Conservation (phyloP, 345 rosid species). For the Microthlaspi erraticum region DNA sequence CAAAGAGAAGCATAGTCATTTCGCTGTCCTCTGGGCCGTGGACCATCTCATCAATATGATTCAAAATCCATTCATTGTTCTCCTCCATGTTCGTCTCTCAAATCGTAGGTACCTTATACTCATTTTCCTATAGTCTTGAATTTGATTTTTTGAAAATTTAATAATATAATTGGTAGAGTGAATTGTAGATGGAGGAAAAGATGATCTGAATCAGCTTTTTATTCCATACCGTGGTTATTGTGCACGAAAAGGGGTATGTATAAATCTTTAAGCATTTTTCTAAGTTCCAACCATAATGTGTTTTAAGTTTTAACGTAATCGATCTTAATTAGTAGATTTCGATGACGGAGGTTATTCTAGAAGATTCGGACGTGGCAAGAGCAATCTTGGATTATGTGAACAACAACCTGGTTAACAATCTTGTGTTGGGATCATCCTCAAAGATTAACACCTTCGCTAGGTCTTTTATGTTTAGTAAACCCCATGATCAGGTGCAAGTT, state of each 20-base stretch:
- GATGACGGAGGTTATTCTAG: conserved; percentile 62
- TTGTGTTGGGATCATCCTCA: conserved; percentile 67
- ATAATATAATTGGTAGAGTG: not conserved
- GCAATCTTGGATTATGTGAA: conserved; percentile 60
- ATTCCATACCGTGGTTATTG: conserved; percentile 69
- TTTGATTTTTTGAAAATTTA: not conserved
- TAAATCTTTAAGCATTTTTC: too few relatives aligned
- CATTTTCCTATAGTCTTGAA: not conserved
- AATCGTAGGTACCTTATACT: conserved; percentile 62
- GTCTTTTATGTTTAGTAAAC: conserved; percentile 43
- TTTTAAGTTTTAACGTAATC: conserved; percentile 9
- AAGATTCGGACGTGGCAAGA: conserved; percentile 58
- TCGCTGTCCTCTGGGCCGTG: conserved; percentile 78
- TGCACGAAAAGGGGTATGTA: conserved; percentile 87
- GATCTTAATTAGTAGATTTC: conserved; percentile 48
- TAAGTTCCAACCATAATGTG: not conserved
- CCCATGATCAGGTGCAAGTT: conserved; percentile 54
- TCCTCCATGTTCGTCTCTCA: conserved; percentile 60
- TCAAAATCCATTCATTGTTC: conserved; percentile 47
- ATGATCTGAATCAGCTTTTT: conserved; percentile 58
- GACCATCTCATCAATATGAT: conserved; percentile 53
- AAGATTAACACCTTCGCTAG: conserved; percentile 60
- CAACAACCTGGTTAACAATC: conserved; percentile 54
- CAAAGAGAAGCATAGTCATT: conserved; percentile 72
- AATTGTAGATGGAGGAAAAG: conserved; percentile 42